A percentile compares a stretch with the other conserved stretches of the same genome.
These are phyloP conservation scores for Microbotryum scabiosae DNA, from an alignment of 1,284 basidiomycete genomes.

Conservation along the genomic window DNA sequence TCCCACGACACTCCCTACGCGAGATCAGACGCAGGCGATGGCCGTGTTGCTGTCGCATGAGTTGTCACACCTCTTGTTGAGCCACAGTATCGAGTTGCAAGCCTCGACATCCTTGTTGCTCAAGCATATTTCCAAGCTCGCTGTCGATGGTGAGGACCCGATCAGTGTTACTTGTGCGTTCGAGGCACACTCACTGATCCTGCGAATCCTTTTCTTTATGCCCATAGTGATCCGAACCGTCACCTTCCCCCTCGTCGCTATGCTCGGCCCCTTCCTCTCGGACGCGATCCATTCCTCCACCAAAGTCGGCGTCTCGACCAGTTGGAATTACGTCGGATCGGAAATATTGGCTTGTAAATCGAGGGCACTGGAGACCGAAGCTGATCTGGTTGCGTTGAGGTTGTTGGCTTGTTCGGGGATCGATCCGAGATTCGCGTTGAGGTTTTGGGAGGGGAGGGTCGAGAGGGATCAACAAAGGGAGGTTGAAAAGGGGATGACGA, in stretches of 20 bases:
- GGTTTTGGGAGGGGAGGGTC: conserved; percentile 29
- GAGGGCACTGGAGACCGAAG: conserved; percentile 21
- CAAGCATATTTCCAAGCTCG: conserved; percentile 31
- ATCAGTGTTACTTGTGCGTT: no score
- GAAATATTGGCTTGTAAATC: conserved; percentile 26
- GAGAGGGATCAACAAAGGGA: neutral
- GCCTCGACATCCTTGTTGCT: conserved; percentile 29
- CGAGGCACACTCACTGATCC: no score
- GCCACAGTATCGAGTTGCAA: conserved; percentile 34
- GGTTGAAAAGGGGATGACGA: conserved; percentile 5
- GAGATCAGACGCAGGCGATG: conserved; percentile 29
- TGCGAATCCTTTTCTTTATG: no score
- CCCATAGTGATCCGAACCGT: conserved; percentile 32
- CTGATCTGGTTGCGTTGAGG: conserved; percentile 29
- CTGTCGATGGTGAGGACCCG: conserved; percentile 24
- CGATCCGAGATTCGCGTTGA: conserved; percentile 30
- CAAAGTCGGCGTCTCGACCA: conserved; percentile 15
- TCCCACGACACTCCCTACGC: conserved; percentile 14
- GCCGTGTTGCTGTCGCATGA: conserved; percentile 34
- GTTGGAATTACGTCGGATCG: conserved; percentile 17
- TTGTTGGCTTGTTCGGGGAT: conserved; percentile 32
- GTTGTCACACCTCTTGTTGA: conserved; percentile 32
- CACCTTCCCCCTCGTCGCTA: conserved; percentile 31
- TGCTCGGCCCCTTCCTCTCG: conserved; percentile 35
- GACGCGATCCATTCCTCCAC: conserved; percentile 30